phyloP scores from a whole-genome alignment of 345 rosid species.

The Dovyalis caffra region DNA sequence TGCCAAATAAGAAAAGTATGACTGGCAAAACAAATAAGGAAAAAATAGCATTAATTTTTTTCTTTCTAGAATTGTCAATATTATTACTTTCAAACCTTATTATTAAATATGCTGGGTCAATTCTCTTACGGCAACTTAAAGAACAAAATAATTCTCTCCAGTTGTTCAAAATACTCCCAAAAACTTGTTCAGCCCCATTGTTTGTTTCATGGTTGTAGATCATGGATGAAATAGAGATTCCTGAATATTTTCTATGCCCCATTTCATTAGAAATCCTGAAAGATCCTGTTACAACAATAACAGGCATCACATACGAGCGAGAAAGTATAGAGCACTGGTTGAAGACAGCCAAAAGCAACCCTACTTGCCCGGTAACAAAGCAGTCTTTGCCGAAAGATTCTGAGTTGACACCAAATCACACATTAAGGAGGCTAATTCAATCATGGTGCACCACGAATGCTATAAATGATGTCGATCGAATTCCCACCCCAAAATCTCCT shows the following conservation, averaged over 20 bases:
- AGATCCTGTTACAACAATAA: slow-evolving; percentile 59
- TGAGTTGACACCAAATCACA: slow-evolving; percentile 52
- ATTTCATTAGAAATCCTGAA: slow-evolving; percentile 59
- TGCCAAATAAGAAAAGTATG: not conserved
- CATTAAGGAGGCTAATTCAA: slow-evolving; percentile 47
- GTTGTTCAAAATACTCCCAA: not conserved
- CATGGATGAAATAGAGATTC: slow-evolving; percentile 49
- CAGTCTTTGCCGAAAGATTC: slow-evolving; percentile 42
- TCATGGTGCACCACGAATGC: slow-evolving; percentile 42
- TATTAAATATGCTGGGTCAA: not conserved
- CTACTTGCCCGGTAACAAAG: slow-evolving; percentile 53
- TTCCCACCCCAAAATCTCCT: slow-evolving; percentile 36
- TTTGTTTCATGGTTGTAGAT: not conserved
- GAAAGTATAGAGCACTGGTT: slow-evolving; percentile 62
- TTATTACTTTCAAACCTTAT: not conserved
- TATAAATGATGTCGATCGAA: slow-evolving; percentile 23
- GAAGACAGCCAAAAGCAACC: slow-evolving; percentile 13
- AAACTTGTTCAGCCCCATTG: not conserved
- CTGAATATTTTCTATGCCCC: slow-evolving; percentile 54
- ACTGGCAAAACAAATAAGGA: not conserved
- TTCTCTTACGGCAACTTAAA: not conserved
- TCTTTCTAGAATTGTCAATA: not conserved
- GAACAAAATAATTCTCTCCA: not conserved
- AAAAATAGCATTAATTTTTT: not conserved
- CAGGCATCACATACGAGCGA: slow-evolving; percentile 62